These are phyloP conservation scores for Ophiocordyceps australis DNA, from an alignment of 2,329 filamentous ascomycete genomes.

Conservation along the genomic window DNA sequence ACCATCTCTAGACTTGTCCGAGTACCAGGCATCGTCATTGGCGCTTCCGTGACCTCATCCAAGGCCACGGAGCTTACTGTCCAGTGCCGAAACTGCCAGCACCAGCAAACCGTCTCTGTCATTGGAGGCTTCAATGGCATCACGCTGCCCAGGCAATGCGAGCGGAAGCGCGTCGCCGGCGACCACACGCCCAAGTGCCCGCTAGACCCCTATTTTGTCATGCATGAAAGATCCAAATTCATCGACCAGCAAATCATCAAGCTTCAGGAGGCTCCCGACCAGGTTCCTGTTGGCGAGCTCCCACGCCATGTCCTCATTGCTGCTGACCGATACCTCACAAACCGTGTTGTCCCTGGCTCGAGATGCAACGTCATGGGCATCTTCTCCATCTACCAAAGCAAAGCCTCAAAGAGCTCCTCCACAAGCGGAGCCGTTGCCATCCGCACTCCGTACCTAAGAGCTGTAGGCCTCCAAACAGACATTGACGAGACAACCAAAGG, in stretches of 20 bases:
- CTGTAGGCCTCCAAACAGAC: slow-evolving; percentile 82
- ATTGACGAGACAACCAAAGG: slow-evolving; percentile 81
- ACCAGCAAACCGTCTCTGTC: slow-evolving; percentile 52
- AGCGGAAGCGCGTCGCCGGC: slow-evolving; percentile 39
- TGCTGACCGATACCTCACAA: slow-evolving; percentile 90
- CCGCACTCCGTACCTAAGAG: slow-evolving; percentile 82
- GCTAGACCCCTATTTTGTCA: slow-evolving; percentile 86
- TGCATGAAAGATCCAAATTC: slow-evolving; percentile 86
- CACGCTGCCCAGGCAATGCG: slow-evolving; percentile 66
- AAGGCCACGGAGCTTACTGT: slow-evolving; percentile 80
- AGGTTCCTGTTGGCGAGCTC: slow-evolving; percentile 91
- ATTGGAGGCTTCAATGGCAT: slow-evolving; percentile 78
- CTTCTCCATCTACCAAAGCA: slow-evolving; percentile 94
- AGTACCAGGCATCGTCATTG: slow-evolving; percentile 94
- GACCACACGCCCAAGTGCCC: slow-evolving; percentile 64
- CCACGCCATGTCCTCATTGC: slow-evolving; percentile 90
- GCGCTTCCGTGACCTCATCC: slow-evolving; percentile 88
- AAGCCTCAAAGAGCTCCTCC: slow-evolving; percentile 60
- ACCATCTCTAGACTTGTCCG: slow-evolving; percentile 90
- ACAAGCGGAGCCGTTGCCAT: slow-evolving; percentile 77
- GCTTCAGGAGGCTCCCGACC: slow-evolving; percentile 90
- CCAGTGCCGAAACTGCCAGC: slow-evolving; percentile 72
- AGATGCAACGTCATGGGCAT: slow-evolving; percentile 92
- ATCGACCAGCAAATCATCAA: slow-evolving; percentile 98
- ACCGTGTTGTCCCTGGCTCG: slow-evolving; percentile 86